A percentile compares a stretch with the other conserved stretches of the same genome.
phyloP scores from a whole-genome alignment of 2,329 filamentous ascomycete genomes.

The Cordyceps cateniannulata region DNA sequence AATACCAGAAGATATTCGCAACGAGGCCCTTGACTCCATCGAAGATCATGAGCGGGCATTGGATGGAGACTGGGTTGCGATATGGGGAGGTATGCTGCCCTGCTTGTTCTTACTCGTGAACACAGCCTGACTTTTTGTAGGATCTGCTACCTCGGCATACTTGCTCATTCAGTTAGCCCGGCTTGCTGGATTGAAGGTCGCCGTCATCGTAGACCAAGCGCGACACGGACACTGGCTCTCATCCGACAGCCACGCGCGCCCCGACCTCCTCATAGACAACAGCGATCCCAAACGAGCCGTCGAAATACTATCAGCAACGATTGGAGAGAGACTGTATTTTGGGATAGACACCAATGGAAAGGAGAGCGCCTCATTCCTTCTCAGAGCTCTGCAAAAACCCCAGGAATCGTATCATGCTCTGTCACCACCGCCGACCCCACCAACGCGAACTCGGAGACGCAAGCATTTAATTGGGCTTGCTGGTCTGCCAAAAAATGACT shows the following conservation, averaged over 20 bases:
- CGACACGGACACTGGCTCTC: slow-evolving; percentile 57
- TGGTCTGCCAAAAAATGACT: slow-evolving; percentile 54
- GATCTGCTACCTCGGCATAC: slow-evolving; percentile 63
- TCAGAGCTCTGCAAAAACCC: slow-evolving; percentile 38
- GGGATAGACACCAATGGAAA: slow-evolving; percentile 62
- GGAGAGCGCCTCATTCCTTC: slow-evolving; percentile 54
- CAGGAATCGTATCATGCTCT: slow-evolving; percentile 16
- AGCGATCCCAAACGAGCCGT: slow-evolving; percentile 60
- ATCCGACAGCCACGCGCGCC: slow-evolving; percentile 32
- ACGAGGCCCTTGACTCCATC: slow-evolving; percentile 57
- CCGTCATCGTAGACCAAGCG: slow-evolving; percentile 59
- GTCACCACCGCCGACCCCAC: slow-evolving; percentile 34
- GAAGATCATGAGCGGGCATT: slow-evolving; percentile 44
- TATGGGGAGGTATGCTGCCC: slow-evolving; percentile 58
- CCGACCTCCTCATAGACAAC: slow-evolving; percentile 64
- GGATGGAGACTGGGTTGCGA: slow-evolving; percentile 61
- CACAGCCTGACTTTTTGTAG: slow-evolving; percentile 25
- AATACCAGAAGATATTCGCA: slow-evolving; percentile 54
- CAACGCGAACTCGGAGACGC: slow-evolving; percentile 13
- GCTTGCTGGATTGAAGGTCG: slow-evolving; percentile 56
- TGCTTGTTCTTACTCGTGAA: not conserved
- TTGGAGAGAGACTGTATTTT: slow-evolving; percentile 53
- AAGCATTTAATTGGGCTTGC: slow-evolving; percentile 60
- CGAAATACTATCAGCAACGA: slow-evolving; percentile 54
- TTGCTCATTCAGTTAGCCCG: slow-evolving; percentile 62